Conservation (phyloP, 768 basidiomycete genomes). For the Lactarius vividus region DNA sequence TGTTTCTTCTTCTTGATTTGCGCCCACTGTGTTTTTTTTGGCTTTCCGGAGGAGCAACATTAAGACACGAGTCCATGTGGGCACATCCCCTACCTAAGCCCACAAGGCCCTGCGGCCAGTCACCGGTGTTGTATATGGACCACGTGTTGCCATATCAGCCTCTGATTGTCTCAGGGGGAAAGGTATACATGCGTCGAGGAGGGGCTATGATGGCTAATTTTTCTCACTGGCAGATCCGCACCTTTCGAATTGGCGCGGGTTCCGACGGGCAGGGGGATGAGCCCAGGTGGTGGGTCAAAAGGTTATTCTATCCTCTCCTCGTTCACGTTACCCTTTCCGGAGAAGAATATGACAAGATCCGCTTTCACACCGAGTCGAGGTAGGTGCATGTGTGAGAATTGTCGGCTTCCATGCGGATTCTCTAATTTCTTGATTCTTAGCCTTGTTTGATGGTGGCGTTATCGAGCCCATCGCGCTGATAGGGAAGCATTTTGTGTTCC, state of each 20-base stretch:
- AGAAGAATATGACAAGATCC: neutral
- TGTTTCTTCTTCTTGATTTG: neutral
- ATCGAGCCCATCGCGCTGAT: conserved; percentile 1
- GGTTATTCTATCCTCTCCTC: neutral
- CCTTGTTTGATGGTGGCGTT: conserved; percentile 19
- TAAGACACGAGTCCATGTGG: neutral
- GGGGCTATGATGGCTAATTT: neutral
- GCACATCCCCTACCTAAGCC: neutral
- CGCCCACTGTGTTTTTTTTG: neutral
- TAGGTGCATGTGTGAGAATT: conserved; percentile 3
- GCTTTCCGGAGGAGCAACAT: neutral
- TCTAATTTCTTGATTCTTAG: neutral
- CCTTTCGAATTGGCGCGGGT: neutral
- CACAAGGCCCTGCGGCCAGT: neutral
- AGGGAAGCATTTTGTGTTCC: neutral
- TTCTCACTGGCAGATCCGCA: neutral
- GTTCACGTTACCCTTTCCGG: neutral
- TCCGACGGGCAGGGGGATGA: neutral
- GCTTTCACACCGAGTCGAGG: conserved; percentile 1
- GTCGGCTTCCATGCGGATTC: conserved; percentile 5
- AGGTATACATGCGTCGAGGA: neutral
- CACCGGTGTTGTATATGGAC: neutral
- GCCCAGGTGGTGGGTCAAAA: neutral
- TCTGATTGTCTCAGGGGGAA: neutral
- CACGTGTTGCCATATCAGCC: neutral